Evolutionary conservation across 768 basidiomycete genomes (phyloP).

Genomic region (Kondoa subrosea): DNA sequence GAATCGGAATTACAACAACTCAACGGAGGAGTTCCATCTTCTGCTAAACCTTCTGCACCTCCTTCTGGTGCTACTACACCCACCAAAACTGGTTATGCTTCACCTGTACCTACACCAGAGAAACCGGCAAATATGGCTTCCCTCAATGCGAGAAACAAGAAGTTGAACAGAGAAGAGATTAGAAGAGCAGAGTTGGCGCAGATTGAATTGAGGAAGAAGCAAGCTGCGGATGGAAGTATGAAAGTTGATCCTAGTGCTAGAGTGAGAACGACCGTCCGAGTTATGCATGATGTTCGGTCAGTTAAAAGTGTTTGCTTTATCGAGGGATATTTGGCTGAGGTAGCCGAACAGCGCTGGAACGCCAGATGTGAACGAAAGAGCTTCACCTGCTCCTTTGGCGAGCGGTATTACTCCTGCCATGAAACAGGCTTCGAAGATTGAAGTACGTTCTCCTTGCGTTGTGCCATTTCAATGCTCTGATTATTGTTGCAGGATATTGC

Average conservation of each 20-base stretch:
- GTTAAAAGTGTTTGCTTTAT: not conserved
- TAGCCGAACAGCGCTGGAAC: not conserved
- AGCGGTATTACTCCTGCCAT: not conserved
- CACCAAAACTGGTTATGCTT: not conserved
- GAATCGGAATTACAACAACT: conserved; percentile 36
- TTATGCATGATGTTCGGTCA: conserved; percentile 5
- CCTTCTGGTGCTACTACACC: conserved; percentile 9
- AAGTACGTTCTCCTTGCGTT: not conserved
- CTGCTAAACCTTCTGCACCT: conserved; percentile 14
- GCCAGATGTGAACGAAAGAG: not conserved
- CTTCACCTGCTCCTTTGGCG: not conserved
- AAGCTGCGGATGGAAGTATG: not conserved
- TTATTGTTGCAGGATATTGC: not conserved
- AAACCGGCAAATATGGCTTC: conserved; percentile 41
- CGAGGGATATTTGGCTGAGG: too few species aligned
- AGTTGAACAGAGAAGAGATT: conserved; percentile 62
- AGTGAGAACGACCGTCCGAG: not conserved
- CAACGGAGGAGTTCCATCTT: conserved; percentile 27
- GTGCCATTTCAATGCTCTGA: not conserved
- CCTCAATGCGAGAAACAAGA: conserved; percentile 80
- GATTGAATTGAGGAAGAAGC: conserved; percentile 47
- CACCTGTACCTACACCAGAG: conserved; percentile 16
- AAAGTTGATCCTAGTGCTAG: conserved; percentile 2
- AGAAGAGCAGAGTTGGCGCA: conserved; percentile 56
- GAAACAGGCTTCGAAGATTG: not conserved